phyloP scores from a whole-genome alignment of 768 basidiomycete genomes.

The Rhizopogon sp. region DNA sequence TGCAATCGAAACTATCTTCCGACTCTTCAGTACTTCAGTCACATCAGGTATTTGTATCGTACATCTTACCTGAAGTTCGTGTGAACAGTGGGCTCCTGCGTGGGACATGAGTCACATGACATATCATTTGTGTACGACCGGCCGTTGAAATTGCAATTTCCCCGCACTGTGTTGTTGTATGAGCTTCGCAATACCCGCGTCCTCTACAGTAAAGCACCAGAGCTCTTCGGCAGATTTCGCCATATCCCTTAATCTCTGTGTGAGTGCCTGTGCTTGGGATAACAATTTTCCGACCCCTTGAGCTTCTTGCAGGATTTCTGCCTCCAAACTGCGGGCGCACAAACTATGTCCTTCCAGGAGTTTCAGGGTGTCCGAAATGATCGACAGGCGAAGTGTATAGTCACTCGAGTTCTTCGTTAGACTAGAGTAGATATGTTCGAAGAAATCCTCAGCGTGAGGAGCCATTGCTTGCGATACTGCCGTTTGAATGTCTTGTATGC shows the following conservation, averaged over 20 bases:
- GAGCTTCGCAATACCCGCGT: not conserved
- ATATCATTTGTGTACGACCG: not conserved
- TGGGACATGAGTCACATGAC: no score
- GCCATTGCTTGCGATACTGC: not conserved
- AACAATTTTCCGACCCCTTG: not conserved
- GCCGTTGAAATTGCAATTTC: not conserved
- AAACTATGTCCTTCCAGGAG: not conserved
- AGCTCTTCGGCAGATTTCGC: conserved; percentile 2
- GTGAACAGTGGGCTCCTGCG: no score
- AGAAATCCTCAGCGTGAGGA: not conserved
- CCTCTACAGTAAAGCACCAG: conserved; percentile 1
- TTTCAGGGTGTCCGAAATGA: conserved; percentile 1
- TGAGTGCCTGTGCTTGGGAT: not conserved
- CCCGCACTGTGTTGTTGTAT: not conserved
- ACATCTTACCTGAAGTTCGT: no score
- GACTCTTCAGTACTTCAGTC: no score
- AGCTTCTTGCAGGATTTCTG: not conserved
- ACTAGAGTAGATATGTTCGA: not conserved
- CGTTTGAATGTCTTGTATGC: not conserved
- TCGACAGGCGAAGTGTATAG: not conserved
- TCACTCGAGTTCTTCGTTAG: not conserved
- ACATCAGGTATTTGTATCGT: no score
- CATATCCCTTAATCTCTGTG: not conserved
- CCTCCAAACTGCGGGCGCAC: not conserved
- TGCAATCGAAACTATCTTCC: no score